Evolutionary conservation across 148 eudicot species (phyloP).

Genomic region (Fagopyrum homotropicum): DNA sequence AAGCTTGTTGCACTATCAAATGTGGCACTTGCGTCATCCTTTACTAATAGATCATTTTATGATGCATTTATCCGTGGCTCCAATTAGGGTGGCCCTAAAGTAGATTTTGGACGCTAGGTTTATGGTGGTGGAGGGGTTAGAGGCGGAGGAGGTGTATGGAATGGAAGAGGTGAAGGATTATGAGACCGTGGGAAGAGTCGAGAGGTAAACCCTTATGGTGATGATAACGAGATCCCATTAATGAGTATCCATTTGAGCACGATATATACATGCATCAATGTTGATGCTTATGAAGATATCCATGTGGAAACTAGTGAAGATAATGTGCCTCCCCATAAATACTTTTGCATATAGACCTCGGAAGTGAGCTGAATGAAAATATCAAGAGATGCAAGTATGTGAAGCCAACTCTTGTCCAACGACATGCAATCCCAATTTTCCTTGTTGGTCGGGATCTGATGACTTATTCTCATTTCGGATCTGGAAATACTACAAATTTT

Average conservation of each 20-base stretch:
- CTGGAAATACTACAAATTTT: slow-evolving; percentile 81
- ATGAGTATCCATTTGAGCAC: slow-evolving; percentile 30
- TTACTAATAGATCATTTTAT: slow-evolving; percentile 18
- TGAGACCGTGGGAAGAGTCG: slow-evolving; percentile 35
- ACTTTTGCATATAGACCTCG: slow-evolving; percentile 71
- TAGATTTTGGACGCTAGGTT: slow-evolving; percentile 28
- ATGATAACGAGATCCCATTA: slow-evolving; percentile 12
- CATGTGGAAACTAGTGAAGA: slow-evolving; percentile 67
- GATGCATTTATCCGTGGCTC: slow-evolving; percentile 19
- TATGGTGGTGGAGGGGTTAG: slow-evolving; percentile 23
- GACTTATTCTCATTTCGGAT: slow-evolving; percentile 87
- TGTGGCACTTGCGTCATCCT: slow-evolving; percentile 4
- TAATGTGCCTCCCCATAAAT: slow-evolving; percentile 49
- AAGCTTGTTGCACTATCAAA: neutral
- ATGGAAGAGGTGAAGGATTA: slow-evolving; percentile 29
- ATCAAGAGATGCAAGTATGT: slow-evolving; percentile 81
- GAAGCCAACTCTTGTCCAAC: slow-evolving; percentile 83
- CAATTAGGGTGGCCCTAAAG: slow-evolving; percentile 30
- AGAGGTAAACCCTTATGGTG: slow-evolving; percentile 36
- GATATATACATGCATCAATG: slow-evolving; percentile 54
- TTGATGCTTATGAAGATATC: slow-evolving; percentile 71
- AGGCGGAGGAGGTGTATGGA: slow-evolving; percentile 14
- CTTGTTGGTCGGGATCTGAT: slow-evolving; percentile 73
- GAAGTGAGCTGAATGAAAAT: slow-evolving; percentile 60
- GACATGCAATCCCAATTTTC: slow-evolving; percentile 71